Percentiles rank a stretch among this genome's conserved stretches.
phyloP scores from a whole-genome alignment of 2,329 filamentous ascomycete genomes.

The Metarhizium rileyi region DNA sequence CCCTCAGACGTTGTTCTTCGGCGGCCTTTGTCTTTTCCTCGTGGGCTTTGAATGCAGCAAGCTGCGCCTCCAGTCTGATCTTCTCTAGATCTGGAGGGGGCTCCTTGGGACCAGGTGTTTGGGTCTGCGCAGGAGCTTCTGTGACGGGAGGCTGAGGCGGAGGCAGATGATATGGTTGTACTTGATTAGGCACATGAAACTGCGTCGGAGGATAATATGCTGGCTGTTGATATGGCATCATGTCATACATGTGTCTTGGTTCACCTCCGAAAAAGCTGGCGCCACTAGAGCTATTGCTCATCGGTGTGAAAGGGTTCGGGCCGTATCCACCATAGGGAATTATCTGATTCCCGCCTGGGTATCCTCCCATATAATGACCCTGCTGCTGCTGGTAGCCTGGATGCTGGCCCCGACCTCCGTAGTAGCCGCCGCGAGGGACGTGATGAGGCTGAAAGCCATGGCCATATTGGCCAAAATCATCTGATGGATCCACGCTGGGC shows the following conservation, averaged over 20 bases:
- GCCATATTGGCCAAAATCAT: conserved; percentile 43
- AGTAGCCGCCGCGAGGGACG: conserved; percentile 19
- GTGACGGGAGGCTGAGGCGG: conserved; percentile 29
- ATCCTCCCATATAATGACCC: conserved; percentile 31
- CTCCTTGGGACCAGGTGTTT: conserved; percentile 30
- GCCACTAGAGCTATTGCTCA: conserved; percentile 27
- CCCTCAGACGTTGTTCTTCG: conserved; percentile 32
- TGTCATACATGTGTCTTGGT: conserved; percentile 32
- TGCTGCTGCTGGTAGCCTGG: conserved; percentile 37
- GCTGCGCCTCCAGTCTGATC: conserved; percentile 49
- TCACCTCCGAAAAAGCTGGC: conserved; percentile 32
- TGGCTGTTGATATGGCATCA: conserved; percentile 39
- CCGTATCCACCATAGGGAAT: conserved; percentile 34
- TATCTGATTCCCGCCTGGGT: conserved; percentile 32
- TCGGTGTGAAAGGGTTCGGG: conserved; percentile 34
- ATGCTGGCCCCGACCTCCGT: conserved; percentile 17
- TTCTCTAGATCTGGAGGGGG: conserved; percentile 44
- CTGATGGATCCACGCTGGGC: conserved; percentile 54
- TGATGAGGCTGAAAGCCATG: conserved; percentile 12
- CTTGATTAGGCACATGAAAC: conserved; percentile 11
- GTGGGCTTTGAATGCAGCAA: conserved; percentile 39
- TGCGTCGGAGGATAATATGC: conserved; percentile 9
- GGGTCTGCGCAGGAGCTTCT: conserved; percentile 24
- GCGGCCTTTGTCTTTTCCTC: conserved; percentile 36
- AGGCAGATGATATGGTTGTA: conserved; percentile 30